Base-by-base conservation (phyloP, 1,284 basidiomycete genomes). In the Puccinia hordei region DNA sequence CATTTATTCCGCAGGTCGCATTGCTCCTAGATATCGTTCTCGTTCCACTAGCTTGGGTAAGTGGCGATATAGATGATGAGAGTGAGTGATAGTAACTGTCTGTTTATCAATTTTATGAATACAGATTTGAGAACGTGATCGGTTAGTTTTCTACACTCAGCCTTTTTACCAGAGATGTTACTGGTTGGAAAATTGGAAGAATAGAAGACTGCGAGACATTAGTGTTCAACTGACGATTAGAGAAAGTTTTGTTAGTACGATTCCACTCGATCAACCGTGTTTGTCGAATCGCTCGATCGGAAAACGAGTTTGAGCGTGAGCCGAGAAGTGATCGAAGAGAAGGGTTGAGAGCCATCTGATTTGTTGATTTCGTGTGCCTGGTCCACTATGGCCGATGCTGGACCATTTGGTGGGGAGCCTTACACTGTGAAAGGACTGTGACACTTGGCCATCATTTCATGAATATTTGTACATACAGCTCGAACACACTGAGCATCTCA, bases 31-130 rank as follows among this genome's bases (percentile, higher is more conserved):
- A 59, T 27, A 59, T 59, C 57, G 57, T 33, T 33, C 57, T 59
- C 27, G 57, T 33, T 59, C 57, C 57, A 30, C 57, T 59, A 33
- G 57, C 57, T 33, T 59, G 57, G 57, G 57, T 59, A 8, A 59
- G 57, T 6, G 57, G 57, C 57, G 57, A 59, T 33, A 59, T 33
- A 12, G 57, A 59, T 8, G 57, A 59, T 30, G 57, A 59, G 15
- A 59, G 57, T n/a, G 57, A 59, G 30, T 59, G 30, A 17, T 59
- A 59, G 57, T 59, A 59, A 17, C 9, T 59, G 9, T 59, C 57
- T 59, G 57, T 59, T 30, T 4, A 59, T 8, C 30, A 27, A 59
- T 49, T 49, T 49, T 15, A 49, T 10, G 46, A 49, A 49, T 49
- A 33, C 24, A 30, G 10, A 17, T 6, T 59, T 33, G 24, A n/a